Evolutionary conservation across 805 yeast species (phyloP).

Genomic region (Wickerhamiella bombiphila): DNA sequence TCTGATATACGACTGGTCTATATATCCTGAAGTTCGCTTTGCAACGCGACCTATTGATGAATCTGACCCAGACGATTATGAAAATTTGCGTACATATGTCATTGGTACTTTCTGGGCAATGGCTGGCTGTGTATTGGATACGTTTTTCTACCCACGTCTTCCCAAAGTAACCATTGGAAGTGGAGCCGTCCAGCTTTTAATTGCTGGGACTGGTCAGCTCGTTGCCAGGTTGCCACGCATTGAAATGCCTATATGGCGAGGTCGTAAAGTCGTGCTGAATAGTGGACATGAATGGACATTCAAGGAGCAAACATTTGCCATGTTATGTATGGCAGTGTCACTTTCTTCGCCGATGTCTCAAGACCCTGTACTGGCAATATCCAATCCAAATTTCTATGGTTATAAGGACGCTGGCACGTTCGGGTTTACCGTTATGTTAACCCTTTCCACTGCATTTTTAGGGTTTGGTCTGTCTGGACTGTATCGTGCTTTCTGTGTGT

Average conservation of each 20-base stretch:
- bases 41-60: conserved; percentile 40
- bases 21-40: conserved; percentile 47
- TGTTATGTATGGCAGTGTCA: conserved; percentile 23
- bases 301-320: conserved; percentile 27
- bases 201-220: conserved; percentile 43
- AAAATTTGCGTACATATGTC: conserved; percentile 38
- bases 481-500: conserved; percentile 41
- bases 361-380: conserved; percentile 29
- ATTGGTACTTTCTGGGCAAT: conserved; percentile 36
- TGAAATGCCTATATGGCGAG: conserved; percentile 3
- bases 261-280: conserved; percentile 10
- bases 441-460: conserved; percentile 41
- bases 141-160: conserved; percentile 40
- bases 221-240: conserved; percentile 22
- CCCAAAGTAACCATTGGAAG: conserved; percentile 38
- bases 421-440: conserved; percentile 39
- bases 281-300: conserved; percentile 5
- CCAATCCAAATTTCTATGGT: conserved; percentile 17
- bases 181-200: conserved; percentile 41
- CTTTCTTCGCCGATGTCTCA: conserved; percentile 23
- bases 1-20: conserved; percentile 31
- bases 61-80: conserved; percentile 26
- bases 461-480: conserved; percentile 57
- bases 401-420: conserved; percentile 17
- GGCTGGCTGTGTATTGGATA: conserved; percentile 40